A percentile compares a stretch with the other conserved stretches of the same genome.
Evolutionary conservation across 805 yeast genomes (phyloP).

Genomic region (Grigorovia transvaalensis): DNA sequence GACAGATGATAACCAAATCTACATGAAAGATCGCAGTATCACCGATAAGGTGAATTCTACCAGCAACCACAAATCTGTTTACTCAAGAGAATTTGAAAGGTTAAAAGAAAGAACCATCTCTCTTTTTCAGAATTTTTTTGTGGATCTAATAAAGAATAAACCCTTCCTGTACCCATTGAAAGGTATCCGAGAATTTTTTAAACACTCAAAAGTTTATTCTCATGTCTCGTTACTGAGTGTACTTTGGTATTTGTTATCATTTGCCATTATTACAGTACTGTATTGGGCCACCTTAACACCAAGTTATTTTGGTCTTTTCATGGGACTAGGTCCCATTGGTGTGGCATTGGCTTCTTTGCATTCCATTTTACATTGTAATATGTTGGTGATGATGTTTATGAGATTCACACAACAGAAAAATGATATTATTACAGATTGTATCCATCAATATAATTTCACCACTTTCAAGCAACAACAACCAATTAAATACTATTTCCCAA

Average conservation of each 20-base stretch:
- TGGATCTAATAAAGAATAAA: slow-evolving; percentile 14
- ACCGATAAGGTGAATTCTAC: slow-evolving; percentile 3
- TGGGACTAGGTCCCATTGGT: slow-evolving; percentile 24
- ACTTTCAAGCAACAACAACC: slow-evolving; percentile 9
- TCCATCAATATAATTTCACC: slow-evolving; percentile 7
- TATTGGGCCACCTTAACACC: slow-evolving; percentile 26
- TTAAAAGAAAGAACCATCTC: slow-evolving; percentile 6
- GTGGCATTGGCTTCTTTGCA: slow-evolving; percentile 21
- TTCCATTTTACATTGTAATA: slow-evolving; percentile 23
- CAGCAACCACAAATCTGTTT: slow-evolving; percentile 8
- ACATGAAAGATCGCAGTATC: slow-evolving; percentile 13
- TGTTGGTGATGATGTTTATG: slow-evolving; percentile 25
- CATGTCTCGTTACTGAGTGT: slow-evolving; percentile 6
- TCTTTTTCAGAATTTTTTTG: slow-evolving; percentile 14
- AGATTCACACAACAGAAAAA: slow-evolving; percentile 20
- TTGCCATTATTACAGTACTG: slow-evolving; percentile 12
- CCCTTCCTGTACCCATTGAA: slow-evolving; percentile 19
- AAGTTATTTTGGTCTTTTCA: slow-evolving; percentile 19
- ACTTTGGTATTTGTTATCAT: slow-evolving; percentile 13
- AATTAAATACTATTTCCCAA: slow-evolving; percentile 22
- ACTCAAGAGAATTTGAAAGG: slow-evolving; percentile 9
- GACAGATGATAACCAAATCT: slow-evolving; percentile 18
- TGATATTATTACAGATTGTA: slow-evolving; percentile 8
- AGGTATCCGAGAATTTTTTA: slow-evolving; percentile 14
- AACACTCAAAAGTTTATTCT: slow-evolving; percentile 10